Base-by-base conservation (phyloP, 1,284 basidiomycete genomes). In the Neonothopanus nambi region DNA sequence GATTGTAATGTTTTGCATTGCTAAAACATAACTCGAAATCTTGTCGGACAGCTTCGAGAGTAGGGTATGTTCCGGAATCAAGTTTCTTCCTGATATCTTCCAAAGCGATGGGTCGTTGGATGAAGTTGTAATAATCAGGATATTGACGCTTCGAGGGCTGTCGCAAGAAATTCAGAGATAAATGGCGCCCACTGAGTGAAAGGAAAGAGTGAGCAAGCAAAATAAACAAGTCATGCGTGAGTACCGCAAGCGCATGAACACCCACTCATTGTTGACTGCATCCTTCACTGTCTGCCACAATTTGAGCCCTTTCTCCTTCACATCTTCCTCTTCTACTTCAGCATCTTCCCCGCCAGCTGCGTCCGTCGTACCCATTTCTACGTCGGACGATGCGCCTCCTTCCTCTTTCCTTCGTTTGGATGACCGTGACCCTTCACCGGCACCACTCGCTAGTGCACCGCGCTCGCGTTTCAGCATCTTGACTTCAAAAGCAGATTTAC, bases 1-100 rank as follows among this genome's bases (percentile, higher is more conserved):
- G 78, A 68, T 98, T 98, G 72, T 95, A 98, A 60, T 80, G 76
- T 73, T 92, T 92, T 18, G 95, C 95, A 67, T 98, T 98, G 63
- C 79, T 81, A 70, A 95, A 96, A 69, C 93, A 92, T 35, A 87
- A 77, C 61, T 95, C 91, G 46, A 95, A 84, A 65, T 95, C 95
- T 48, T 80, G 77, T 62, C 82, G 87, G 65, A 94, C 85, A 26
- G 82, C 83, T 45, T 89, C 81, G 38, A 92, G 76, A 6, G 84
- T 78, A 13, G 76, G 63, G 67, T 96, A 98, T 33, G 65, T 66
- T 52, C 79, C 73, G 42, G 74, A 72, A 46, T 91, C 82, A 48
- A 96, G 80, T 63, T 85, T 81, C 60, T 79, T 81, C 78, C 90
- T 91, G 70, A 98, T 92, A 60, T 95, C 89, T 48, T 92, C 87